Conservation (phyloP, 2,329 filamentous ascomycete genomes). For the Clarireedia homoeocarpa region DNA sequence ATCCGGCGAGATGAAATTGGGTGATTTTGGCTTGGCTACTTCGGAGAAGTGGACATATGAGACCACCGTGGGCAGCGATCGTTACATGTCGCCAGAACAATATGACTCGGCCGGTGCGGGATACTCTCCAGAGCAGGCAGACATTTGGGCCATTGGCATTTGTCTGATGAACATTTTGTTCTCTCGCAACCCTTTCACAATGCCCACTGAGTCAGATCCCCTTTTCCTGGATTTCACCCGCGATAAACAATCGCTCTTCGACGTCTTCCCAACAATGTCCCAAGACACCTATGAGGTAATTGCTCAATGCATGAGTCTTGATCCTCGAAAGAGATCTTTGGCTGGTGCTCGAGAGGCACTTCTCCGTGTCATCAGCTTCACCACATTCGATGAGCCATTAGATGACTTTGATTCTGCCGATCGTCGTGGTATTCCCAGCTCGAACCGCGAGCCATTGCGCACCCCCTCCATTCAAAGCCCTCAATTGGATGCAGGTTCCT, state of each 20-base stretch:
- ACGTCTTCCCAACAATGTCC: constrained; percentile 97
- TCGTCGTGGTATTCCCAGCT: constrained; percentile 67
- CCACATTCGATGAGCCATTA: constrained; percentile 80
- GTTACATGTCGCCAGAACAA: constrained; percentile 98
- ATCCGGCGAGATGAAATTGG: constrained; percentile 85
- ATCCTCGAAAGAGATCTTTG: constrained; percentile 82
- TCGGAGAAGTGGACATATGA: constrained; percentile 86
- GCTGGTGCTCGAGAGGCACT: constrained; percentile 71
- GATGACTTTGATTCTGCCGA: constrained; percentile 91
- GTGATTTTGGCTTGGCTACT: constrained; percentile 91
- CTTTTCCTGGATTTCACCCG: constrained; percentile 88
- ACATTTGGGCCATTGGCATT: constrained; percentile 96
- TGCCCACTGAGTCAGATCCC: constrained; percentile 81
- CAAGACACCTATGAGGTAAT: constrained; percentile 96
- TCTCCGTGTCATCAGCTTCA: constrained; percentile 78
- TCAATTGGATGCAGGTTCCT: constrained; percentile 69
- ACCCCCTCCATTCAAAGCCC: constrained; percentile 93
- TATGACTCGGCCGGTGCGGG: constrained; percentile 82
- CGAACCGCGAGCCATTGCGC: constrained; percentile 89
- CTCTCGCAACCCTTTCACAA: constrained; percentile 91
- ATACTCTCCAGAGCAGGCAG: constrained; percentile 87
- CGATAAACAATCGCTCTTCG: constrained; percentile 92
- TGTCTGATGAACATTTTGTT: constrained; percentile 95
- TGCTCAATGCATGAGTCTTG: constrained; percentile 80
- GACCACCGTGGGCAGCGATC: constrained; percentile 89